phyloP scores from a whole-genome alignment of 1,284 basidiomycete genomes.

The Ceratobasidium sp. region DNA sequence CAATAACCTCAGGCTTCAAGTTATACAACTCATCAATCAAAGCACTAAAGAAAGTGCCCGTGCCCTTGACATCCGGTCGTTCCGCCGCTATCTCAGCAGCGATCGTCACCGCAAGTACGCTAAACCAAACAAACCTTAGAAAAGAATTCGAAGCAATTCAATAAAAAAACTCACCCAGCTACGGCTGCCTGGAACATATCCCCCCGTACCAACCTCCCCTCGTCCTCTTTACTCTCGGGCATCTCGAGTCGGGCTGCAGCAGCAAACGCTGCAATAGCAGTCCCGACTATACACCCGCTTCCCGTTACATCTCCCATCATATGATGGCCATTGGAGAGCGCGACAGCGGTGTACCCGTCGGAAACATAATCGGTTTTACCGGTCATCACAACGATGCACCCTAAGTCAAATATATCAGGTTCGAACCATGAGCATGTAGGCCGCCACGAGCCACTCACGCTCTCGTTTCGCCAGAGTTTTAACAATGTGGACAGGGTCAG shows the following conservation, averaged over 20 bases:
- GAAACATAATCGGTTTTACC: slow-evolving; percentile 88
- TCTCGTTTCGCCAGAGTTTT: slow-evolving; percentile 77
- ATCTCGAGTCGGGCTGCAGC: slow-evolving; percentile 68
- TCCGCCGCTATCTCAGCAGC: slow-evolving; percentile 83
- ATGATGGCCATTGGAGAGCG: slow-evolving; percentile 79
- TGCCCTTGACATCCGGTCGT: slow-evolving; percentile 78
- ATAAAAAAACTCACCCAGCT: slow-evolving; percentile 71
- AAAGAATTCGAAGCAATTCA: background rate
- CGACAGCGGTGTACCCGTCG: slow-evolving; percentile 77
- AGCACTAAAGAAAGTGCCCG: slow-evolving; percentile 88
- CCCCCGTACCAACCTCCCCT: slow-evolving; percentile 67
- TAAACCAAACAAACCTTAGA: slow-evolving; percentile 52
- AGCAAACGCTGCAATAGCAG: slow-evolving; percentile 79
- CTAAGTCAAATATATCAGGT: slow-evolving; percentile 55
- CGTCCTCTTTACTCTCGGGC: slow-evolving; percentile 49
- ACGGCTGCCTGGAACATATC: slow-evolving; percentile 80
- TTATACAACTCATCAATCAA: slow-evolving; percentile 84
- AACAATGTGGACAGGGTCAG: slow-evolving; percentile 79
- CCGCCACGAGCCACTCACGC: slow-evolving; percentile 67
- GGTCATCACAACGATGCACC: slow-evolving; percentile 84
- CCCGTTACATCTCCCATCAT: slow-evolving; percentile 87
- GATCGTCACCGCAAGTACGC: slow-evolving; percentile 82
- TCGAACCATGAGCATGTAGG: background rate
- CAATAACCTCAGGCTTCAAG: slow-evolving; percentile 68
- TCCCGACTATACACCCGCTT: slow-evolving; percentile 89